Conservation (phyloP, 441 rosid genomes). For the Bocquillonia castaneifolia region DNA sequence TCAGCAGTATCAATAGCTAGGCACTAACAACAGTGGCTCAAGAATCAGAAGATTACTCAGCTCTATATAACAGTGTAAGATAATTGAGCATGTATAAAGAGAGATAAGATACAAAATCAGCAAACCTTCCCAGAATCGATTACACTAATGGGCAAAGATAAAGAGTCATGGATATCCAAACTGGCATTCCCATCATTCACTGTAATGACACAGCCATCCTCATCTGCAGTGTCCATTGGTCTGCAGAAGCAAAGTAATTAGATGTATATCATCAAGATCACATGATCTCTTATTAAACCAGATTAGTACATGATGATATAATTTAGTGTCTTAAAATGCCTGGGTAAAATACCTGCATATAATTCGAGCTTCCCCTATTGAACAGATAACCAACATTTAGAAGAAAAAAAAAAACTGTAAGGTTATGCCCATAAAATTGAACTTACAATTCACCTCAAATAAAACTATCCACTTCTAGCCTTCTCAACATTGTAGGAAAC, state of each 20-base stretch:
- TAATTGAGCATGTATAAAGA: neutral
- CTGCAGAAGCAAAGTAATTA: constrained; percentile 31
- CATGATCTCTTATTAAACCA: neutral
- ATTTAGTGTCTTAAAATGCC: constrained; percentile 12
- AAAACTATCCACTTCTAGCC: neutral
- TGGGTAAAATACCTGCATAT: constrained; percentile 56
- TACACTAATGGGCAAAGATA: constrained; percentile 52
- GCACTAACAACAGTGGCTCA: constrained; percentile 37
- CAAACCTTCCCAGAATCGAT: constrained; percentile 64
- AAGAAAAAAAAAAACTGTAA: neutral
- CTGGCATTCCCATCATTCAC: constrained; percentile 27
- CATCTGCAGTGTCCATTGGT: constrained; percentile 39
- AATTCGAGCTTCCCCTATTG: constrained; percentile 61
- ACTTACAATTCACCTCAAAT: neutral
- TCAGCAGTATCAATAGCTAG: constrained; percentile 31
- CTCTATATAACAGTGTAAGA: neutral
- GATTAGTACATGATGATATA: neutral
- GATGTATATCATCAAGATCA: neutral
- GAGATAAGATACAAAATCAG: constrained; percentile 1
- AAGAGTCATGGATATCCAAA: constrained; percentile 39
- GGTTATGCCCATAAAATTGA: constrained; percentile 12
- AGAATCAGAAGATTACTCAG: constrained; percentile 13
- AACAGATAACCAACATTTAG: constrained; percentile 11
- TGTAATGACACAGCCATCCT: constrained; percentile 41
- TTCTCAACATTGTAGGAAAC: neutral